Percentiles rank a stretch among this genome's conserved stretches.
phyloP scores from a whole-genome alignment of 2,329 filamentous ascomycete species.

The Claviceps citrina region DNA sequence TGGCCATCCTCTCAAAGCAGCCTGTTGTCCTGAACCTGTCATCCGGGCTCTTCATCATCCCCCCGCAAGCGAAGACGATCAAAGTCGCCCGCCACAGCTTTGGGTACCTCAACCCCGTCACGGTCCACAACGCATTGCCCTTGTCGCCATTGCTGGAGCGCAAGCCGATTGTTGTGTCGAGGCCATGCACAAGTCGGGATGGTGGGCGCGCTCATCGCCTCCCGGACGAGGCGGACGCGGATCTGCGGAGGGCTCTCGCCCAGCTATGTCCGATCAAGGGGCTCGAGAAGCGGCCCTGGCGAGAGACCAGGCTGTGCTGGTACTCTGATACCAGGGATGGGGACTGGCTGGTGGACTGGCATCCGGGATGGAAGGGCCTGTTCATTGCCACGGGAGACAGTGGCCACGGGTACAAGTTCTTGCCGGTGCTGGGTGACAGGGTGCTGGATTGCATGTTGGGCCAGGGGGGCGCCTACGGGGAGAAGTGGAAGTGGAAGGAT shows the following conservation, averaged over 20 bases:
- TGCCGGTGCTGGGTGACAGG: constrained; percentile 49
- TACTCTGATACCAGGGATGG: constrained; percentile 59
- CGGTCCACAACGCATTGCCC: constrained; percentile 20
- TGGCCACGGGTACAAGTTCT: constrained; percentile 54
- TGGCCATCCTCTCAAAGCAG: constrained; percentile 44
- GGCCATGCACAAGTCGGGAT: constrained; percentile 21
- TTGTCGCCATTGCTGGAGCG: constrained; percentile 13
- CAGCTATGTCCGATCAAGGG: constrained; percentile 42
- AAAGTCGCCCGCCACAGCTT: constrained; percentile 57
- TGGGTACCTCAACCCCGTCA: constrained; percentile 45
- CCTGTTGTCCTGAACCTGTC: constrained; percentile 62
- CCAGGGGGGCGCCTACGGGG: constrained; percentile 32
- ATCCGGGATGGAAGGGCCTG: constrained; percentile 42
- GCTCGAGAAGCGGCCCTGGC: constrained; percentile 44
- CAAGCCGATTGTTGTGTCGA: constrained; percentile 19
- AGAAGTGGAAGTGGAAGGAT: constrained; percentile 50
- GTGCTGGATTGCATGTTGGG: constrained; percentile 40
- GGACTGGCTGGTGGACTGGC: constrained; percentile 57
- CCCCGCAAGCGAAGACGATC: constrained; percentile 44
- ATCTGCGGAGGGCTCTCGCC: constrained; percentile 44
- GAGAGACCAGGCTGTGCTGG: constrained; percentile 53
- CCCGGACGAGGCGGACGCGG: constrained; percentile 43
- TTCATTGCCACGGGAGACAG: constrained; percentile 49
- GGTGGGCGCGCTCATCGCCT: constrained; percentile 32
- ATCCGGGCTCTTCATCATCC: constrained; percentile 60